phyloP scores from a whole-genome alignment of 2,329 filamentous ascomycete species.

The Calonectria honghensis region DNA sequence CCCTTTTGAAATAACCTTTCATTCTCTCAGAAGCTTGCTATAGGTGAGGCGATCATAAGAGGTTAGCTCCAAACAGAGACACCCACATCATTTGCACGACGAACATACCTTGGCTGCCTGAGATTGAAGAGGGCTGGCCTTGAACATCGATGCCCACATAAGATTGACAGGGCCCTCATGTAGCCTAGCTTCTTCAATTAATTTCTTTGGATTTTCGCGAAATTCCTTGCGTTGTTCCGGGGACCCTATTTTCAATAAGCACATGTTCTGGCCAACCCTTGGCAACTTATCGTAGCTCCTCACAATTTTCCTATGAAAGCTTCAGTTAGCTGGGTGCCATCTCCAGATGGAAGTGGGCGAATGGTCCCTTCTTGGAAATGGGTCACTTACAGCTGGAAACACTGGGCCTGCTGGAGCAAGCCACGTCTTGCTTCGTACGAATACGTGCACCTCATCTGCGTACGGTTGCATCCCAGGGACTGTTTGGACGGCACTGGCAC shows the following conservation, averaged over 20 bases:
- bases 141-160: slow-evolving; percentile 12
- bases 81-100: too few relatives aligned
- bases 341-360: background rate
- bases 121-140: slow-evolving; percentile 5
- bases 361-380: too few relatives aligned
- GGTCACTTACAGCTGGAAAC: background rate
- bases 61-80: background rate
- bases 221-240: background rate
- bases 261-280: accelerated
- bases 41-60: too few relatives aligned
- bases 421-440: slow-evolving; percentile 18
- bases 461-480: slow-evolving; percentile 8
- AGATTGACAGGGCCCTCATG: slow-evolving; percentile 11
- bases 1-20: background rate
- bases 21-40: slow-evolving; percentile 4
- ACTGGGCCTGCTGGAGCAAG: slow-evolving; percentile 7
- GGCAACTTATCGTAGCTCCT: background rate
- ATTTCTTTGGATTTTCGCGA: background rate
- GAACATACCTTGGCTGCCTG: background rate
- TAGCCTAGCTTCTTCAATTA: background rate
- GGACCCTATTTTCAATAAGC: background rate
- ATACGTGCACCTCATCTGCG: background rate
- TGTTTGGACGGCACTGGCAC: background rate
- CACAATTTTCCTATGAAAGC: background rate
- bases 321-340: background rate